Percentiles rank a stretch among this genome's conserved stretches.
Evolutionary conservation across 164 flowering plant species (phyloP).

Genomic region (Paratinospora sagittata): DNA sequence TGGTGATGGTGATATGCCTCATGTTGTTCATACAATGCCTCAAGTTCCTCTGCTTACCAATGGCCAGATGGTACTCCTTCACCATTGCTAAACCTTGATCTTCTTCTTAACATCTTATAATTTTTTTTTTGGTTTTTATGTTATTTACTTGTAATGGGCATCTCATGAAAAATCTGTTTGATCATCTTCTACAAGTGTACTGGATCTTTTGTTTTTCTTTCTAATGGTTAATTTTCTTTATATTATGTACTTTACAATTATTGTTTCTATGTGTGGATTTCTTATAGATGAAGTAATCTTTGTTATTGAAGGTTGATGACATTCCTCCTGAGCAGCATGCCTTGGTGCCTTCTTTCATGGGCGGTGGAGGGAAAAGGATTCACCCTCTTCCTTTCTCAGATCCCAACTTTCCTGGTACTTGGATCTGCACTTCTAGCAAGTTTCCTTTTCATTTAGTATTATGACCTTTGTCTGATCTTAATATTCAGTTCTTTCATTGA

Average conservation of each 20-base stretch:
- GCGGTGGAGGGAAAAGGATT: slow-evolving; percentile 42
- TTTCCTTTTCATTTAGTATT: neutral
- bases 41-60: slow-evolving; percentile 36
- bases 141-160: neutral
- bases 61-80: slow-evolving; percentile 31
- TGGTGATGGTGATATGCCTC: slow-evolving; percentile 33
- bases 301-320: slow-evolving; percentile 38
- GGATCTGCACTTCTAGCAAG: neutral
- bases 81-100: neutral
- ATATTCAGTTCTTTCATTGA: neutral
- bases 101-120: neutral
- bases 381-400: slow-evolving; percentile 53
- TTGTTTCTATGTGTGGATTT: neutral
- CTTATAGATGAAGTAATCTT: neutral
- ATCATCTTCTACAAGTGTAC: neutral
- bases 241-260: neutral
- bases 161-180: neutral
- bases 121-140: no score
- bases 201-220: neutral
- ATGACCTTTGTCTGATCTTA: neutral
- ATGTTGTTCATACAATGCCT: slow-evolving; percentile 35
- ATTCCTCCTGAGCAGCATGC: slow-evolving; percentile 53
- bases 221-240: neutral
- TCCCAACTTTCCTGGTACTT: slow-evolving; percentile 33
- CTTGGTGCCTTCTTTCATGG: slow-evolving; percentile 44